Evolutionary conservation across 164 flowering plant genomes (phyloP).

Genomic region (Hamamelis virginiana): DNA sequence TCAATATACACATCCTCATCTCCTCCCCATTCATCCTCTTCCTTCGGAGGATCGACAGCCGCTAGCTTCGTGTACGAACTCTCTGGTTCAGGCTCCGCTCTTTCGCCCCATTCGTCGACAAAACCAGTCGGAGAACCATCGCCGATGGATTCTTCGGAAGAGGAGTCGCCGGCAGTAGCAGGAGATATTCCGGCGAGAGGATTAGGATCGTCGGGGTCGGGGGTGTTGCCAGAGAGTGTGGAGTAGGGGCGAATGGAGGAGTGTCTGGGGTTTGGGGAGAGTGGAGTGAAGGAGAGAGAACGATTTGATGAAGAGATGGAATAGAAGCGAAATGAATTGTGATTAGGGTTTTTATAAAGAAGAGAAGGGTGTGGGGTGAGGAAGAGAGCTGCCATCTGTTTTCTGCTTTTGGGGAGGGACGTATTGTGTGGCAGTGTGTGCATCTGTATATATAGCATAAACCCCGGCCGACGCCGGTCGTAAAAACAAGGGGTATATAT

Average conservation of each 20-base stretch:
- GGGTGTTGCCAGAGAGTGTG: constrained; percentile 10
- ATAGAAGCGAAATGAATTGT: background rate
- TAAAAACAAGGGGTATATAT: no score
- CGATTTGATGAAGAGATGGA: constrained; percentile 6
- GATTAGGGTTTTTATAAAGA: constrained; percentile 13
- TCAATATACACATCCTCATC: constrained; percentile 12
- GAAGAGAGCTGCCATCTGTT: constrained; percentile 15
- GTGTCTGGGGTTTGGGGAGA: constrained; percentile 6
- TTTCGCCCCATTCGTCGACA: constrained; percentile 84
- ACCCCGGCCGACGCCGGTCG: no score
- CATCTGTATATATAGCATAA: no score
- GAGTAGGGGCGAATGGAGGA: constrained; percentile 15
- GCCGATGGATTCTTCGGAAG: background rate
- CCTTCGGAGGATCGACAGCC: constrained; percentile 59
- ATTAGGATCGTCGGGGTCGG: background rate
- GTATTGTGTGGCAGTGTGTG: no score
- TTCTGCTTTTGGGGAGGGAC: background rate
- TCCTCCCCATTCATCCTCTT: constrained; percentile 84
- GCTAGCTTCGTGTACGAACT: constrained; percentile 30
- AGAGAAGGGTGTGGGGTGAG: constrained; percentile 21
- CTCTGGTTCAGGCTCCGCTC: constrained; percentile 37
- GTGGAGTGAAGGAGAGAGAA: constrained; percentile 3
- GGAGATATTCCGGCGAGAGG: background rate
- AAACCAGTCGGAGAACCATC: constrained; percentile 4
- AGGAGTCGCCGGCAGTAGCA: background rate